phyloP scores from a whole-genome alignment of 768 basidiomycete genomes.

The Leccinellum albellum region DNA sequence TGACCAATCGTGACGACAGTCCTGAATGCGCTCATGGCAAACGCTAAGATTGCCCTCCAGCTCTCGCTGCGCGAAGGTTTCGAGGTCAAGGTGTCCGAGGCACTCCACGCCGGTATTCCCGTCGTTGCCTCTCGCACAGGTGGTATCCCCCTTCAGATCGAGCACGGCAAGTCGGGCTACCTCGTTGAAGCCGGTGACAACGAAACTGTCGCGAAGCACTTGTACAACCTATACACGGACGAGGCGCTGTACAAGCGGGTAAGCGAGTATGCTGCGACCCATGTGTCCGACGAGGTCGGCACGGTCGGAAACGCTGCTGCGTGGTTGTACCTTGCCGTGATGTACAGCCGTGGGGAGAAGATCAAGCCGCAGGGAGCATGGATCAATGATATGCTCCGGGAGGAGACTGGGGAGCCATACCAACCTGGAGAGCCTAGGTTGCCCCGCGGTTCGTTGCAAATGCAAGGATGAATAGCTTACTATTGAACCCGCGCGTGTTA shows the following conservation, averaged over 20 bases:
- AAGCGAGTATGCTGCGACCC: conserved; percentile 65
- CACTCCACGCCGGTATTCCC: conserved; percentile 86
- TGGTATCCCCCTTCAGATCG: conserved; percentile 91
- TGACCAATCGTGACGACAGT: conserved; percentile 39
- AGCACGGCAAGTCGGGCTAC: conserved; percentile 84
- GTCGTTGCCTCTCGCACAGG: conserved; percentile 83
- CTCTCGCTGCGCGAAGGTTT: conserved; percentile 93
- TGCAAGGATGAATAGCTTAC: conserved; percentile 33
- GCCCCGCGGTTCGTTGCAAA: conserved; percentile 56
- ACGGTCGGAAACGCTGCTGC: conserved; percentile 76
- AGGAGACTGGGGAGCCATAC: conserved; percentile 73
- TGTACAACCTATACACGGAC: conserved; percentile 77
- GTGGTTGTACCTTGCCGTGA: conserved; percentile 71
- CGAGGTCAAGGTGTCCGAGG: conserved; percentile 96
- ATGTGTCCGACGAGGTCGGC: conserved; percentile 80
- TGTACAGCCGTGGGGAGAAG: conserved; percentile 74
- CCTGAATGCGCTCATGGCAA: conserved; percentile 84
- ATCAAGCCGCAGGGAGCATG: conserved; percentile 78
- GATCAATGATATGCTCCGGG: conserved; percentile 77
- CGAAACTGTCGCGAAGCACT: conserved; percentile 65
- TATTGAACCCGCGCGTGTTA: neutral
- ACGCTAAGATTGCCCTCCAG: conserved; percentile 85
- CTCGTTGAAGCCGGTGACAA: conserved; percentile 78
- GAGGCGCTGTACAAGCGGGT: conserved; percentile 59
- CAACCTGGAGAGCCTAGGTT: conserved; percentile 63